Base-by-base conservation (phyloP, 768 basidiomycete genomes). In the Nidularia sp. region DNA sequence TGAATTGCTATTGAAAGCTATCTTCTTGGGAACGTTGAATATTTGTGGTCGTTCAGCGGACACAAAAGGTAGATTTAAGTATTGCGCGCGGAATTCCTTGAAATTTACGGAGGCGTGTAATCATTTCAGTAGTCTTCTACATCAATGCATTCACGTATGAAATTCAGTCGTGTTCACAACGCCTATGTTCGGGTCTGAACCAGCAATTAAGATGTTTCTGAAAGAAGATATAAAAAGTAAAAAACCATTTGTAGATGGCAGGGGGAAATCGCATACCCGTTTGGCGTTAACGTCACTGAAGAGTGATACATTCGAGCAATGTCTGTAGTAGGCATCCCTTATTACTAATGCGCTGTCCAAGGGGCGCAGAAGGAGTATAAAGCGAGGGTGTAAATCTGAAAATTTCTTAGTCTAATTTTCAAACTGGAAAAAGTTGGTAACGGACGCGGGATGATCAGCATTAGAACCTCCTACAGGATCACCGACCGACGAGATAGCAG, bases 281-380 rank as follows among this genome's bases (percentile, higher is more conserved):
- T 77, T 18, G 79, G 77, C 12, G 83, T 76, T 56, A 85, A 68
- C 34, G 78, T 80, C 9, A 77, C 80, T 5, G 73, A 72, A 1
- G 83, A 84, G 65, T 86, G 85, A 68, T 86, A 86, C 66, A 86
- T 47, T 10, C 84, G 69, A 47, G 81, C 74, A 54, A 85, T 73
- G 41, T 64, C 54, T 2, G 70, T 68, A 7, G 69, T 66, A 22
- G 74, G 71, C 50, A 78, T 56, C 29, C 77, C n/a, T 70, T 66
- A 56, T 75, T 75, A 66, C 73, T 78, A 67, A 72, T 76, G 42
- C 75, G 68, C 45, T 64, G 56, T 13, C 83, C 84, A 1, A 67
- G 59, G 1, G 70, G 61, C 4, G 70, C 69, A 51, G 59, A 60
- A 6, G 78, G 74, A 50, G 75, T 75, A 64, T 83, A 85, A 48